These are phyloP conservation scores for Sporisorium sorghi DNA, from an alignment of 1,284 basidiomycete species.

Conservation along the genomic window DNA sequence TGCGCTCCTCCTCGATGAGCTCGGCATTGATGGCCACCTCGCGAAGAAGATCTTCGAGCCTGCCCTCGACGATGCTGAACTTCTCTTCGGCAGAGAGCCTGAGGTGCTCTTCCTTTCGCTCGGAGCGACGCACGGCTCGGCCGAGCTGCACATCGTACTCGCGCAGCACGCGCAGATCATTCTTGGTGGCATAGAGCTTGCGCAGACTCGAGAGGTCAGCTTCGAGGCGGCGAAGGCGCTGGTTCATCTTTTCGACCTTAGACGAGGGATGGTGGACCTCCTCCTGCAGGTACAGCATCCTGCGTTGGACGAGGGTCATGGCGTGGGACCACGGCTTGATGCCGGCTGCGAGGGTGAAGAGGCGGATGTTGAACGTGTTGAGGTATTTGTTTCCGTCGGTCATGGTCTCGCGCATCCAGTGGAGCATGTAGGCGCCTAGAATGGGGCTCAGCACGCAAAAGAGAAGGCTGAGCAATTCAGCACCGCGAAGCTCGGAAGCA, in stretches of 20 bases:
- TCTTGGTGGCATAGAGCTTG: slow-evolving; percentile 63
- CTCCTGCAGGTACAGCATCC: slow-evolving; percentile 65
- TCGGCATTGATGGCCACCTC: slow-evolving; percentile 67
- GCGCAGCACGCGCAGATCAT: slow-evolving; percentile 64
- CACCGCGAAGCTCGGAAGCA: slow-evolving; percentile 61
- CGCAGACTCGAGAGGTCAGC: slow-evolving; percentile 60
- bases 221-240: slow-evolving; percentile 65
- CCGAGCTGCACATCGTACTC: slow-evolving; percentile 68
- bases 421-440: slow-evolving; percentile 66
- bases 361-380: slow-evolving; percentile 68
- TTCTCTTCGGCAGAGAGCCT: slow-evolving; percentile 61
- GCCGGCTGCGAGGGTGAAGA: slow-evolving; percentile 69
- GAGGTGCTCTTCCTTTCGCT: slow-evolving; percentile 63
- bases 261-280: slow-evolving; percentile 64
- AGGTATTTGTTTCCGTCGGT: slow-evolving; percentile 64
- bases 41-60: slow-evolving; percentile 63
- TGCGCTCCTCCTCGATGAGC: slow-evolving; percentile 62
- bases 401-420: slow-evolving; percentile 65
- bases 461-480: slow-evolving; percentile 65
- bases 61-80: slow-evolving; percentile 59
- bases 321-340: slow-evolving; percentile 68
- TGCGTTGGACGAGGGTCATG: slow-evolving; percentile 44
- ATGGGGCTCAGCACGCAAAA: slow-evolving; percentile 65
- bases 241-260: slow-evolving; percentile 65
- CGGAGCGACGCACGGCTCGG: slow-evolving; percentile 65